phyloP scores from a whole-genome alignment of 2,329 filamentous ascomycete species.

The Colletotrichum australisinense region DNA sequence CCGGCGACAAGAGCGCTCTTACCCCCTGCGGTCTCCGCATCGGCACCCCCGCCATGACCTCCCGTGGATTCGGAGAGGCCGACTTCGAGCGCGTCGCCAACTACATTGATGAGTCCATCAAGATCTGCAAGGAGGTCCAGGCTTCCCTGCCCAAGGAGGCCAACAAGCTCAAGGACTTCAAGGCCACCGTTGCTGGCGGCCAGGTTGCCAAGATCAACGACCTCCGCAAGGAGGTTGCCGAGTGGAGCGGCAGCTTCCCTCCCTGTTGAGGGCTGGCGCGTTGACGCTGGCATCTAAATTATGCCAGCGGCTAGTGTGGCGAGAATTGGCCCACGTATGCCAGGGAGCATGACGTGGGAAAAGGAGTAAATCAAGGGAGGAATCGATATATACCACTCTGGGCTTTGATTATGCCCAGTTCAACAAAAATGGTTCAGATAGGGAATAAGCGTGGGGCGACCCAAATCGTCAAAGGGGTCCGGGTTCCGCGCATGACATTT shows the following conservation, averaged over 20 bases:
- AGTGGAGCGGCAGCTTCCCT: constrained; percentile 91
- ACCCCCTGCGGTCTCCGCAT: constrained; percentile 96
- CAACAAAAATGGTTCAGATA: constrained; percentile 32
- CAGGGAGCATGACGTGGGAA: constrained; percentile 4
- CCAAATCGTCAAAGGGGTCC: neutral
- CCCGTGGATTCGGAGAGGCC: constrained; percentile 89
- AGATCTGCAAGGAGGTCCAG: constrained; percentile 91
- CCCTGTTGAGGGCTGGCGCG: constrained; percentile 80
- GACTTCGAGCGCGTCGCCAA: constrained; percentile 91
- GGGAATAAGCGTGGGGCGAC: constrained; percentile 31
- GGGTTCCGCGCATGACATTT: constrained; percentile 33
- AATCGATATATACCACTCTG: constrained; percentile 27
- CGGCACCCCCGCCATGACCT: constrained; percentile 97
- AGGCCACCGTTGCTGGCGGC: constrained; percentile 85
- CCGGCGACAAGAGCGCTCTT: constrained; percentile 96
- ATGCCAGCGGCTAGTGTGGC: constrained; percentile 16
- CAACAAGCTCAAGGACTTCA: constrained; percentile 99
- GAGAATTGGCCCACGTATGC: neutral
- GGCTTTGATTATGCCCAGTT: constrained; percentile 17
- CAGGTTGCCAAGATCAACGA: constrained; percentile 84
- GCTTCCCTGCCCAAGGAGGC: constrained; percentile 88
- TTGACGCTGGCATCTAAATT: constrained; percentile 67
- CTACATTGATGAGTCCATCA: constrained; percentile 92
- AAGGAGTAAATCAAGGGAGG: neutral
- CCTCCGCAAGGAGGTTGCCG: constrained; percentile 88